phyloP scores from a whole-genome alignment of 2,329 filamentous ascomycete genomes.

The Xylaria sp. region DNA sequence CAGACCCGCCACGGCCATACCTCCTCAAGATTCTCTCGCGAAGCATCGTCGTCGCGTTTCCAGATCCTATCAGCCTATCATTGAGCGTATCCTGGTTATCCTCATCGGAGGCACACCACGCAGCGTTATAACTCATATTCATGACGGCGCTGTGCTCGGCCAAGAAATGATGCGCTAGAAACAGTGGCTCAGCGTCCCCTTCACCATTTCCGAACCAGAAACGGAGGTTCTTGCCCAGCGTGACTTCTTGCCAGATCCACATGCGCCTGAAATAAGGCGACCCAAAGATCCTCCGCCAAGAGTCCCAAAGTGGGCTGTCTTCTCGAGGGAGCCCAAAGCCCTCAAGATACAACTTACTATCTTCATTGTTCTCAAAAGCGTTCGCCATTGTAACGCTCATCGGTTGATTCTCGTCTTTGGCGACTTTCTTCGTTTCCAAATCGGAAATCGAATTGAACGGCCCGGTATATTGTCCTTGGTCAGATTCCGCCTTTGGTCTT shows the following conservation, averaged over 20 bases:
- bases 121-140: conserved; percentile 28
- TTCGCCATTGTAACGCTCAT: conserved; percentile 4
- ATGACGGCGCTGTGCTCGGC: conserved; percentile 12
- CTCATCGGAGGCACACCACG: conserved; percentile 17
- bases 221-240: conserved; percentile 21
- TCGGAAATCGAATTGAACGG: conserved; percentile 20
- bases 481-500: neutral
- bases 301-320: conserved; percentile 30
- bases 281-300: conserved; percentile 25
- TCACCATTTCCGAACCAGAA: conserved; percentile 28
- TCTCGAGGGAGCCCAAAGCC: conserved; percentile 25
- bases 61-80: conserved; percentile 23
- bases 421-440: conserved; percentile 11
- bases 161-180: conserved; percentile 17
- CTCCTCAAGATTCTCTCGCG: conserved; percentile 11
- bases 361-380: neutral
- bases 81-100: conserved; percentile 8
- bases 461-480: neutral
- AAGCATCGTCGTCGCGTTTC: conserved; percentile 20
- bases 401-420: conserved; percentile 5
- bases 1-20: neutral
- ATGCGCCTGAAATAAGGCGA: conserved; percentile 35
- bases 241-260: conserved; percentile 32
- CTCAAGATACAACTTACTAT: conserved; percentile 24
- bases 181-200: conserved; percentile 14